Base-by-base conservation (phyloP, 139 green algal genomes). In the Haematococcus lacustris region DNA sequence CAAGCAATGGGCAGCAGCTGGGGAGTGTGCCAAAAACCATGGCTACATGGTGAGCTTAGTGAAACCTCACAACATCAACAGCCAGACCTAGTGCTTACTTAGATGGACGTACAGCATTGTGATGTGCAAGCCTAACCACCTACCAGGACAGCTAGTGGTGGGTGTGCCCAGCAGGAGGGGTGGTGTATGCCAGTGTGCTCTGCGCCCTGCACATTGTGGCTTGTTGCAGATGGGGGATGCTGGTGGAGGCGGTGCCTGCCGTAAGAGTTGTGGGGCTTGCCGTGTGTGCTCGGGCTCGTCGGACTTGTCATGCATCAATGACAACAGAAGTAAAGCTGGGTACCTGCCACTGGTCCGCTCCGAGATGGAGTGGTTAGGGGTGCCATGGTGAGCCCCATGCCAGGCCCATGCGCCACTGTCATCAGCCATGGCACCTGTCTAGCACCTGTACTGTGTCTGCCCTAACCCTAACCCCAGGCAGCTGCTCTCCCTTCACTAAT, bases 21-120 rank as follows among this genome's bases (percentile, higher is more conserved):
- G 84, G n/a, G 81, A 87, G 75, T 89, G 84, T 57, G 1, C 70
- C 62, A 76, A 76, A n/a, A 89, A 89, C 73, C n/a, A 51, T 2
- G 62, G 50, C 5, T 89, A 78, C 73, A 89, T 89, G 83, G 63
- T 78, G n/a, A 37, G 3, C 60, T 40, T 21, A 21, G 13, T n/a
- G n/a, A n/a, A n/a, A n/a, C n/a, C 3, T 21, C 3, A 23, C 38
- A 38, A 67, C n/a, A n/a, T 39, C 61, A 33, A 38, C 3, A 67
- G n/a, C 7, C 6, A 30, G 1, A n/a, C 32, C 3, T 71, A 7
- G 28, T 64, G 32, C 21, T 71, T 2, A 25, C 3, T 34, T 9
- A 30, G 35, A 39, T 39, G n/a, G n/a, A n/a, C n/a, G n/a, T n/a
- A n/a, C n/a, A n/a, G n/a, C n/a, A n/a, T n/a, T n/a, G n/a, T n/a